Percentiles rank a stretch among this genome's conserved stretches.
Conservation (phyloP, 495 filamentous ascomycete species). For the Stereocaulon alpinum region DNA sequence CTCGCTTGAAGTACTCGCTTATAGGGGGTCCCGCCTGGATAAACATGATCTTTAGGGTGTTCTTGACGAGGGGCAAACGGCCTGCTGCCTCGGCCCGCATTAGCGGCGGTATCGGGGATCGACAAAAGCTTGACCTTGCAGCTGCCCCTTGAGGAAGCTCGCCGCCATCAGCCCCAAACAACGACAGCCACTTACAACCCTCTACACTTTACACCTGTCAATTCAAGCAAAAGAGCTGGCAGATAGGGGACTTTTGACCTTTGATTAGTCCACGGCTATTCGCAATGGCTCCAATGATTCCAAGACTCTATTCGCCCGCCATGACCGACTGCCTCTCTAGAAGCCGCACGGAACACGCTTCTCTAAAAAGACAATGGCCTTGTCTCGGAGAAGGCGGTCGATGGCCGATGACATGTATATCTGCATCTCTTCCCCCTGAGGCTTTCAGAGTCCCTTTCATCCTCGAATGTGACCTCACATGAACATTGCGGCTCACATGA, state of each 20-base stretch:
- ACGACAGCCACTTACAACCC: not conserved
- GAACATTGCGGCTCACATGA: not conserved
- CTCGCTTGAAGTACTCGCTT: too few species aligned
- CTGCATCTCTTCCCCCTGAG: not conserved
- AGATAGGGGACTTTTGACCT: not conserved
- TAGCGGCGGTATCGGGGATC: not conserved
- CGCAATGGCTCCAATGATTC: not conserved
- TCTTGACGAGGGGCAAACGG: not conserved
- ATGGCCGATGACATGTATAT: not conserved
- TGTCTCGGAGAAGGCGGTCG: not conserved
- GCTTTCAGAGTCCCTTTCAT: too few species aligned
- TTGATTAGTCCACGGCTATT: not conserved
- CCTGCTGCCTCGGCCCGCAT: not conserved
- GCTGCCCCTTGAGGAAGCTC: constrained; percentile 7
- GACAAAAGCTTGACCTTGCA: not conserved
- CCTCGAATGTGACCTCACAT: not conserved
- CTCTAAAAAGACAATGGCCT: not conserved
- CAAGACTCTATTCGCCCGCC: not conserved
- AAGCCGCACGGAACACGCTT: not conserved
- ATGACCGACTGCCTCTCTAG: constrained; percentile 5
- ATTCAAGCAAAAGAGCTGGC: not conserved
- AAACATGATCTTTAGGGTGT: too few species aligned
- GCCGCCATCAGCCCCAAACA: not conserved
- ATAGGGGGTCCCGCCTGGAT: too few species aligned
- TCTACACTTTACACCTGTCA: constrained; percentile 1